Conservation (phyloP, 2,329 filamentous ascomycete species). For the Dothiorella sarmentorum region DNA sequence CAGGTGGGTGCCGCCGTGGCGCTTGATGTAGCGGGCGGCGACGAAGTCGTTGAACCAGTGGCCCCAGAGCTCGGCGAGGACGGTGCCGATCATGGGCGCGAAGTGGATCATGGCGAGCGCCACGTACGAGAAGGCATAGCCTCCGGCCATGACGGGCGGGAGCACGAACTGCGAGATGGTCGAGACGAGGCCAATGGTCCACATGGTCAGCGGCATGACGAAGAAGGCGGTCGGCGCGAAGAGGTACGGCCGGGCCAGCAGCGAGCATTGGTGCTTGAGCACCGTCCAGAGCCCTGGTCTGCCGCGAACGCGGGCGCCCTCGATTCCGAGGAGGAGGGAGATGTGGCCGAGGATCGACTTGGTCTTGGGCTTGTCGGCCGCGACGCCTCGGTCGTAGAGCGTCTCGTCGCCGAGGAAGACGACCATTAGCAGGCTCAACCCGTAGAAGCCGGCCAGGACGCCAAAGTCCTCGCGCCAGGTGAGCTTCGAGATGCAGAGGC, state of each 20-base stretch:
- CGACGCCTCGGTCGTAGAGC: constrained; percentile 28
- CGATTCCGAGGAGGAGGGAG: constrained; percentile 12
- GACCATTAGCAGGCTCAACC: constrained; percentile 31
- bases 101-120: constrained; percentile 33
- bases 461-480: constrained; percentile 21
- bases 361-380: constrained; percentile 7
- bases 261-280: constrained; percentile 4
- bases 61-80: constrained; percentile 33
- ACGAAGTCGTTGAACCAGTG: constrained; percentile 39
- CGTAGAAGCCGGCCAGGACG: constrained; percentile 36
- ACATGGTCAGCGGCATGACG: constrained; percentile 27
- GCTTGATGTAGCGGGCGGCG: constrained; percentile 30
- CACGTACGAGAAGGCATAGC: constrained; percentile 17
- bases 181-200: constrained; percentile 29
- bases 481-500: neutral
- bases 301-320: neutral
- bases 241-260: constrained; percentile 23
- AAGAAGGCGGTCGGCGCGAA: constrained; percentile 23
- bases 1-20: constrained; percentile 28
- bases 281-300: constrained; percentile 14
- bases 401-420: constrained; percentile 35
- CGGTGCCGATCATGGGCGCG: constrained; percentile 35
- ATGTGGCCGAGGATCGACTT: neutral
- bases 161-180: constrained; percentile 26
- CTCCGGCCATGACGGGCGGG: constrained; percentile 23